Conservation (phyloP, 2,329 filamentous ascomycete genomes). For the Exophiala sp. region DNA sequence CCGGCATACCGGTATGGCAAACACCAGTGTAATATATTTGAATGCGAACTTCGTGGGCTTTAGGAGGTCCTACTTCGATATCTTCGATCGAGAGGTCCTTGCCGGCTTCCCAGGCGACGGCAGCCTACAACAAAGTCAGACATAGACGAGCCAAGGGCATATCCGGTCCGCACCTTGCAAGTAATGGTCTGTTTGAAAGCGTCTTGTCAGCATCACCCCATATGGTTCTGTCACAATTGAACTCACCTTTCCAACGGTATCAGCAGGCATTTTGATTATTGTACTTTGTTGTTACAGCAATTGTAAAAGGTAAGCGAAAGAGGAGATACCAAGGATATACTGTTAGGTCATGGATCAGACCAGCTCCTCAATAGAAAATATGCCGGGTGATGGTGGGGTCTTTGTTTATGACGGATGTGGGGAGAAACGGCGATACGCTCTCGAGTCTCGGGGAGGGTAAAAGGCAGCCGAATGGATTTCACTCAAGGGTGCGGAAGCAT, state of each 20-base stretch:
- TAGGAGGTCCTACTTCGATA: constrained; percentile 83
- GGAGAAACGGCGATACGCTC: too few species aligned
- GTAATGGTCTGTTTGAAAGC: constrained; percentile 69
- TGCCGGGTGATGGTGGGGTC: too few species aligned
- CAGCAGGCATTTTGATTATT: constrained; percentile 24
- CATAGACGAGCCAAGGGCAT: constrained; percentile 5
- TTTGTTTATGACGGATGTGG: too few species aligned
- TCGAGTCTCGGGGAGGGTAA: too few species aligned
- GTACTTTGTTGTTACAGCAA: background rate
- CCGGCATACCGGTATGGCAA: constrained; percentile 80
- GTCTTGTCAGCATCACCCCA: constrained; percentile 4
- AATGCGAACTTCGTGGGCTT: constrained; percentile 92
- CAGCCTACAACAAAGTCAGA: constrained; percentile 56
- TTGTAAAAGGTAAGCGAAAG: background rate
- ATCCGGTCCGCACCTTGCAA: constrained; percentile 61
- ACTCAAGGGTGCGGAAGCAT: too few species aligned
- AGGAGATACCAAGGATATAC: background rate
- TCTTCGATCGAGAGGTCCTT: constrained; percentile 87
- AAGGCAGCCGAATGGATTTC: too few species aligned
- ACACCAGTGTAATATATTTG: constrained; percentile 97
- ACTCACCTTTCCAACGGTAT: constrained; percentile 29
- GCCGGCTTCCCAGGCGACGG: constrained; percentile 94
- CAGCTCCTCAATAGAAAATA: too few species aligned
- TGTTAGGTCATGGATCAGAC: background rate
- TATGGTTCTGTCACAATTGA: background rate